A percentile compares a stretch with the other conserved stretches of the same genome.
Conservation (phyloP, 2,329 filamentous ascomycete species). For the Cladophialophora psammophila region DNA sequence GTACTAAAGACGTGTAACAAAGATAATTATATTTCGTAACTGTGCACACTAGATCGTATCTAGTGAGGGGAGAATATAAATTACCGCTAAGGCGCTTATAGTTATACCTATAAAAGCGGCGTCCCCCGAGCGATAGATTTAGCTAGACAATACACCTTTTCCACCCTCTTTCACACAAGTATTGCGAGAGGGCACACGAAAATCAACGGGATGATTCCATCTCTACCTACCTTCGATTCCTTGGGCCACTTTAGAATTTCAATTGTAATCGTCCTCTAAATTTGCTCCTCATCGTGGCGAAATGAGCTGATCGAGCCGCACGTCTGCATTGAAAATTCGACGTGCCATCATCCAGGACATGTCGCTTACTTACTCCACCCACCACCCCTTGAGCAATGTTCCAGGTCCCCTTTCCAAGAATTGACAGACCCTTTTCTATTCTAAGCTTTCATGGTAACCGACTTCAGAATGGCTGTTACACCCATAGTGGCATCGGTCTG, state of each 20-base stretch:
- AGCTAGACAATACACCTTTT: too few relatives aligned
- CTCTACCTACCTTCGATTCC: neutral
- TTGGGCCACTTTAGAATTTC: neutral
- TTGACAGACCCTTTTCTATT: conserved; percentile 3
- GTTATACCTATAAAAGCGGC: too few relatives aligned
- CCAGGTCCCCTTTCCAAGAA: conserved; percentile 11
- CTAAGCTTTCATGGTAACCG: neutral
- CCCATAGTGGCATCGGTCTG: neutral
- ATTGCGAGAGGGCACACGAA: too few relatives aligned
- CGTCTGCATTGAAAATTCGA: neutral
- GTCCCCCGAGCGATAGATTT: too few relatives aligned
- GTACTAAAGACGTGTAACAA: too few relatives aligned
- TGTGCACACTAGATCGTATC: too few relatives aligned
- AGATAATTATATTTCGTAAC: too few relatives aligned
- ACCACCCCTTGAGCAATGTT: conserved; percentile 18
- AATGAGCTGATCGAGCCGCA: neutral
- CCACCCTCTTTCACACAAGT: too few relatives aligned
- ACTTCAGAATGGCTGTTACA: neutral
- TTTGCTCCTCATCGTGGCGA: neutral
- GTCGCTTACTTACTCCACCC: neutral
- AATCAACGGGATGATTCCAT: neutral
- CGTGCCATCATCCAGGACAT: conserved; percentile 4
- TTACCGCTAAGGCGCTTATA: too few relatives aligned
- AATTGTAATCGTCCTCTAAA: neutral
- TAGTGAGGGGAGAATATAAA: too few relatives aligned